Conservation (phyloP, 1,284 basidiomycete species). For the Wolfiporia cocos region DNA sequence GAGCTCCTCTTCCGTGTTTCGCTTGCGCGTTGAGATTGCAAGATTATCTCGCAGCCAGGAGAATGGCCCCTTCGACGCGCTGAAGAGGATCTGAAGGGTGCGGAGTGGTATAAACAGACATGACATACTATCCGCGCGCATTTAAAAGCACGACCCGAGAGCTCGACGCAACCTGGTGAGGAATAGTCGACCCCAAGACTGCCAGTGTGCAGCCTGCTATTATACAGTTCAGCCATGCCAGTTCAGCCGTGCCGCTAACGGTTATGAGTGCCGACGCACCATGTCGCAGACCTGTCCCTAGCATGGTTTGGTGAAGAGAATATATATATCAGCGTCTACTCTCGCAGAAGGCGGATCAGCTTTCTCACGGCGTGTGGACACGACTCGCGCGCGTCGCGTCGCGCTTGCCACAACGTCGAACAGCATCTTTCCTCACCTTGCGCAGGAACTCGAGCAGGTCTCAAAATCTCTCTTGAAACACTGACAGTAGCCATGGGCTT, state of each 20-base stretch:
- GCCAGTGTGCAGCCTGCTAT: too few relatives aligned
- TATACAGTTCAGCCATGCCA: background rate
- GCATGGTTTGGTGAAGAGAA: slow-evolving; percentile 27
- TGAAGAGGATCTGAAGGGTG: too few relatives aligned
- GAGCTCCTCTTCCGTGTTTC: slow-evolving; percentile 41
- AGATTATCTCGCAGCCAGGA: slow-evolving; percentile 61
- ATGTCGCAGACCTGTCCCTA: slow-evolving; percentile 23
- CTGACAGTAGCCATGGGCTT: slow-evolving; percentile 32
- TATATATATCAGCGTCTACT: too few relatives aligned
- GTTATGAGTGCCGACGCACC: slow-evolving; percentile 7
- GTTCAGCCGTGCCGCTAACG: slow-evolving; percentile 3
- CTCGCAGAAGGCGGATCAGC: too few relatives aligned
- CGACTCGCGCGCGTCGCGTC: too few relatives aligned
- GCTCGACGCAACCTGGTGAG: slow-evolving; percentile 20
- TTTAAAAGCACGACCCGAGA: slow-evolving; percentile 28
- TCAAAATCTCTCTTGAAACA: too few relatives aligned
- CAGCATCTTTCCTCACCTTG: too few relatives aligned
- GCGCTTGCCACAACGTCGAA: too few relatives aligned
- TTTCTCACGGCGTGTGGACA: too few relatives aligned
- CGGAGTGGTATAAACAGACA: too few relatives aligned
- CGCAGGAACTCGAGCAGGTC: too few relatives aligned
- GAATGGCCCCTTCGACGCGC: slow-evolving; percentile 43
- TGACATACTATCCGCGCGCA: slow-evolving; percentile 35
- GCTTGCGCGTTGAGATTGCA: slow-evolving; percentile 39
- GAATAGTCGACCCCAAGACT: slow-evolving; percentile 4